Evolutionary conservation across 2,329 filamentous ascomycete species (phyloP).

Genomic region (Penicillium sp.): DNA sequence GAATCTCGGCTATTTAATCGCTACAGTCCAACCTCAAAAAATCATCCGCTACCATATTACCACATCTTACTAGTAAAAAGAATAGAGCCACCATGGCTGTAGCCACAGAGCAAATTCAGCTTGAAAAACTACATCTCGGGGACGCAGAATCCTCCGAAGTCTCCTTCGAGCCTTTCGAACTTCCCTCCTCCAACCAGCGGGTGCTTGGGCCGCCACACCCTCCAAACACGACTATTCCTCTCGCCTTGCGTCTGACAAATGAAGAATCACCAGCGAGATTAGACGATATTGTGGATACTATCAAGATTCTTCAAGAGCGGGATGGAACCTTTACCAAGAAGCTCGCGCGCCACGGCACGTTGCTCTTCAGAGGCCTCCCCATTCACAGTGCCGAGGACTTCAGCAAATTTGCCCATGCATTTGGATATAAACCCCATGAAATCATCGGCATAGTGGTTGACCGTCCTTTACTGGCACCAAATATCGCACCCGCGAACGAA

Average conservation of each 20-base stretch:
- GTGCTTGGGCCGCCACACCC: conserved; percentile 46
- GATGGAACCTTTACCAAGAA: conserved; percentile 44
- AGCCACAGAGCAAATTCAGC: neutral
- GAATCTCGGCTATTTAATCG: conserved; percentile 5
- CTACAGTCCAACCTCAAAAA: neutral
- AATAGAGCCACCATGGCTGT: conserved; percentile 3
- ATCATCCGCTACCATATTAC: neutral
- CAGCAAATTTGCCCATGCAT: conserved; percentile 55
- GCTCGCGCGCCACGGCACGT: conserved; percentile 50
- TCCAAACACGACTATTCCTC: conserved; percentile 42
- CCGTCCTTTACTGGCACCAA: conserved; percentile 49
- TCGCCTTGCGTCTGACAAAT: conserved; percentile 41
- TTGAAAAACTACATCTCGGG: conserved; percentile 24
- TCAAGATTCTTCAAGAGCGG: conserved; percentile 41
- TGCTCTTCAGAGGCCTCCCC: conserved; percentile 54
- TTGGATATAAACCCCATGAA: conserved; percentile 54
- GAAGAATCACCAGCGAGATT: conserved; percentile 30
- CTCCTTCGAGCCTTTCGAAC: conserved; percentile 45
- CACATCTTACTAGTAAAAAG: neutral
- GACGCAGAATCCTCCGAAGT: conserved; percentile 19
- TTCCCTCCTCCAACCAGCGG: conserved; percentile 49
- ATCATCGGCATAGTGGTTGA: conserved; percentile 58
- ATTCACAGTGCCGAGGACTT: conserved; percentile 52
- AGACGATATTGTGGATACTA: conserved; percentile 40
- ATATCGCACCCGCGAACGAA: conserved; percentile 55